These are phyloP conservation scores for Colletotrichum tabaci DNA, from an alignment of 2,329 filamentous ascomycete genomes.

Conservation along the genomic window DNA sequence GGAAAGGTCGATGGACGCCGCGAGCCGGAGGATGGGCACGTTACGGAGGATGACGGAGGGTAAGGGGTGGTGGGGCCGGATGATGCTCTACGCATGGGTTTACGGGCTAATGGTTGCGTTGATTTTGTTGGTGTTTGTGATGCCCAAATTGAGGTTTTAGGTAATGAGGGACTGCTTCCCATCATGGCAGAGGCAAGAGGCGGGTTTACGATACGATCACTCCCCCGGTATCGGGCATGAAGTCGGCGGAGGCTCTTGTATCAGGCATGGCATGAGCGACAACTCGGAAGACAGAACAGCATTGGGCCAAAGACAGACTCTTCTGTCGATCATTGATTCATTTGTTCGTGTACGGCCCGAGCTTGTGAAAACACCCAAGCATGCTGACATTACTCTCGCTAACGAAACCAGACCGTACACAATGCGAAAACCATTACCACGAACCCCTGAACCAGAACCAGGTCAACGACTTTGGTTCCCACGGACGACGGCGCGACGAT, in stretches of 20 bases:
- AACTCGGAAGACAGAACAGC: neutral
- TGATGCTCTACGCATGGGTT: constrained; percentile 89
- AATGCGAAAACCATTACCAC: neutral
- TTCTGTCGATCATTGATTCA: neutral
- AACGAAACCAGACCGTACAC: neutral
- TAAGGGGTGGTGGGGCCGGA: constrained; percentile 86
- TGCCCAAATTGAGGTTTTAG: constrained; percentile 91
- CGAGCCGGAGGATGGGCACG: constrained; percentile 82
- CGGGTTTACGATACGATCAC: neutral
- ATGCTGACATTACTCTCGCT: neutral
- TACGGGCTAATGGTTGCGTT: constrained; percentile 85
- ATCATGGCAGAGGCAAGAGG: too few relatives aligned
- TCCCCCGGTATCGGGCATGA: neutral
- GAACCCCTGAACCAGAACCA: neutral
- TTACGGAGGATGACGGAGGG: constrained; percentile 88
- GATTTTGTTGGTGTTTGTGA: constrained; percentile 84
- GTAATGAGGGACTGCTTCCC: neutral
- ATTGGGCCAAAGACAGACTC: neutral
- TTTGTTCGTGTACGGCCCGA: neutral
- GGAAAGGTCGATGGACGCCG: constrained; percentile 81
- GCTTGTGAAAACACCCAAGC: neutral
- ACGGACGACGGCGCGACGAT: neutral
- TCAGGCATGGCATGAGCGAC: constrained; percentile 9
- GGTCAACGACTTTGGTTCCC: neutral
- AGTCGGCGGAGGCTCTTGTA: neutral